Conservation (phyloP, 768 basidiomycete species). For the Calvatia gigantea region DNA sequence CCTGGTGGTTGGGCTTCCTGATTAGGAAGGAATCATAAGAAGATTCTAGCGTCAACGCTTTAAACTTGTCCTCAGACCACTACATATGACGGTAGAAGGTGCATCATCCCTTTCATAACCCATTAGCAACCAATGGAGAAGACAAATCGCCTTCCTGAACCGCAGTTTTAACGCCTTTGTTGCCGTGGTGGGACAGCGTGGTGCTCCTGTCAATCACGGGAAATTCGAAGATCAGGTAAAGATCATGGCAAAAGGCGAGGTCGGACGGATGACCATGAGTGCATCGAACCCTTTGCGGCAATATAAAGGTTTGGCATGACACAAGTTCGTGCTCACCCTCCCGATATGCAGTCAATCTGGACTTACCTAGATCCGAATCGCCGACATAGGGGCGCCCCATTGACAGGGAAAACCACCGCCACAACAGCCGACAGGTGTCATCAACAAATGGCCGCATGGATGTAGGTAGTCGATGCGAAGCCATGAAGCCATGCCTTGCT, state of each 20-base stretch:
- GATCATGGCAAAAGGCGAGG: not conserved
- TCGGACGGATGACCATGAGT: not conserved
- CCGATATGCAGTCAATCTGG: conserved; percentile 1
- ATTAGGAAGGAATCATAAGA: too few species aligned
- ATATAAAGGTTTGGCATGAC: not conserved
- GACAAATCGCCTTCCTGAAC: not conserved
- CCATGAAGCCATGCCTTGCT: not conserved
- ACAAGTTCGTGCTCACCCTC: not conserved
- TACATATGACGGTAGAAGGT: not conserved
- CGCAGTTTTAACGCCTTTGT: not conserved
- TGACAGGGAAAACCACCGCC: not conserved
- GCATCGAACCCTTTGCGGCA: not conserved
- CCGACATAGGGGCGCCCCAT: not conserved
- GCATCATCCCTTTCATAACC: not conserved
- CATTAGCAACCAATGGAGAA: not conserved
- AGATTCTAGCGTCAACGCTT: too few species aligned
- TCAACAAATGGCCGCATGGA: not conserved
- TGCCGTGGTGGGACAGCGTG: not conserved
- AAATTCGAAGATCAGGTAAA: not conserved
- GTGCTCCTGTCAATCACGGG: not conserved
- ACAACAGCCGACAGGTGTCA: not conserved
- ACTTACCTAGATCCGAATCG: conserved; percentile 3
- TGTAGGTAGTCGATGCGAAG: not conserved
- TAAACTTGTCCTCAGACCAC: too few species aligned
- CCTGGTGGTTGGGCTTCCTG: too few species aligned